Conservation (phyloP, 1,284 basidiomycete species). For the Microbotryomycetes sp. region DNA sequence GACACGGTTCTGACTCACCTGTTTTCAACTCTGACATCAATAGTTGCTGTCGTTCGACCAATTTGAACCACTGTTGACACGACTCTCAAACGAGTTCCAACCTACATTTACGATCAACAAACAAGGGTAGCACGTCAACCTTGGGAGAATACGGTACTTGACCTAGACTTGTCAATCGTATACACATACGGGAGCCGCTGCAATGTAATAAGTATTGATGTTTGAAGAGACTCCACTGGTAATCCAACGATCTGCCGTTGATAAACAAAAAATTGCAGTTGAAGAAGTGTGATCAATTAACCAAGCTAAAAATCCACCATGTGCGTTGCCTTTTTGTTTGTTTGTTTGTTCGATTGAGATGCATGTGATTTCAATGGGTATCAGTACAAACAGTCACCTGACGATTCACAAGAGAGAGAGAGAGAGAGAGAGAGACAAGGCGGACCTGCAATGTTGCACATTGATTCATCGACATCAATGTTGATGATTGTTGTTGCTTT, state of each 20-base stretch:
- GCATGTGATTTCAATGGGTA: not conserved
- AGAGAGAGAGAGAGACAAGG: no score
- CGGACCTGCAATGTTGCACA: not conserved
- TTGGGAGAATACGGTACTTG: not conserved
- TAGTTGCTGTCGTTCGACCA: slow-evolving; percentile 9
- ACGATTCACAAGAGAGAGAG: no score
- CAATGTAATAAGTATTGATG: slow-evolving; percentile 19
- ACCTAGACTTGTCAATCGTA: not conserved
- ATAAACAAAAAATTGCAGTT: slow-evolving; percentile 13
- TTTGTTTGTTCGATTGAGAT: not conserved
- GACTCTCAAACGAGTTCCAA: slow-evolving; percentile 13
- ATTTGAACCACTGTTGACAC: slow-evolving; percentile 21
- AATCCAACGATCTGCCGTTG: slow-evolving; percentile 14
- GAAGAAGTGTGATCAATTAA: slow-evolving; percentile 27
- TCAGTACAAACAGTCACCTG: no score
- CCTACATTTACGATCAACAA: not conserved
- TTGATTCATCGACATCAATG: not conserved
- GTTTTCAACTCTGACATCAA: slow-evolving; percentile 22
- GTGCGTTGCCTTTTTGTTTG: slow-evolving; percentile 16
- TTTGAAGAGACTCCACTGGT: slow-evolving; percentile 23
- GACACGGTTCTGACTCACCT: slow-evolving; percentile 1
- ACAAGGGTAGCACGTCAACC: no score
- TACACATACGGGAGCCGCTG: slow-evolving; percentile 20
- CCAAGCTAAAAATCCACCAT: slow-evolving; percentile 30
- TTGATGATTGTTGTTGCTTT: not conserved